Conservation (phyloP, 1,284 basidiomycete genomes). For the Phellopilus nigrolimitatus region DNA sequence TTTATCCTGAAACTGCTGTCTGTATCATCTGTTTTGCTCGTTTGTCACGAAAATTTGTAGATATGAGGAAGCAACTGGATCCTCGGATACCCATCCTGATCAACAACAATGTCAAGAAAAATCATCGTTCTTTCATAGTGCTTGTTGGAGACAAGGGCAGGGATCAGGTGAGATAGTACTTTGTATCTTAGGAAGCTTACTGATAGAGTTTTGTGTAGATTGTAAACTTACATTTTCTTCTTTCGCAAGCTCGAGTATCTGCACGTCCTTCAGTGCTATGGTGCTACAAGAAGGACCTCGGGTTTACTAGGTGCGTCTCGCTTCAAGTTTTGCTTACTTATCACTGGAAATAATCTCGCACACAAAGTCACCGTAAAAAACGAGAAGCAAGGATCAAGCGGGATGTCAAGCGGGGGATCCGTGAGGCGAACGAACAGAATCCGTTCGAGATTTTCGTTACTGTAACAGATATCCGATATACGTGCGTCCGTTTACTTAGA, state of each 20-base stretch:
- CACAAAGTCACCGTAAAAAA: constrained; percentile 88
- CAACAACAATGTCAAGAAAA: constrained; percentile 88
- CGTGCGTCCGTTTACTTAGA: constrained; percentile 43
- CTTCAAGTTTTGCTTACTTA: constrained; percentile 7
- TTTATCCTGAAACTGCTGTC: no score
- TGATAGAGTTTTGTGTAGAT: constrained; percentile 47
- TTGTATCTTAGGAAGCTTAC: constrained; percentile 1
- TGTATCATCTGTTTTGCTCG: no score
- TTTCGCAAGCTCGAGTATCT: constrained; percentile 87
- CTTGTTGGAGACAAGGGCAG: constrained; percentile 93
- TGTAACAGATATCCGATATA: constrained; percentile 98
- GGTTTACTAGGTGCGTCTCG: constrained; percentile 76
- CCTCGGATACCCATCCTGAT: constrained; percentile 91
- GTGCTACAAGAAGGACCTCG: constrained; percentile 97
- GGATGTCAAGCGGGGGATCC: constrained; percentile 88
- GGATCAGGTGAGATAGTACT: constrained; percentile 62
- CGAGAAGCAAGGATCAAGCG: constrained; percentile 92
- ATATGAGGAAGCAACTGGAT: constrained; percentile 87
- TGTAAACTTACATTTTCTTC: constrained; percentile 92
- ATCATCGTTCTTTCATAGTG: constrained; percentile 95
- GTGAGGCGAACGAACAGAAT: constrained; percentile 93
- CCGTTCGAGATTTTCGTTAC: constrained; percentile 98
- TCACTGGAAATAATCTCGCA: no score
- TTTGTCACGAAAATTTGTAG: no score
- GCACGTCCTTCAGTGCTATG: constrained; percentile 89